Conservation (phyloP, 768 basidiomycete genomes). For the Chalciporus piperatus region DNA sequence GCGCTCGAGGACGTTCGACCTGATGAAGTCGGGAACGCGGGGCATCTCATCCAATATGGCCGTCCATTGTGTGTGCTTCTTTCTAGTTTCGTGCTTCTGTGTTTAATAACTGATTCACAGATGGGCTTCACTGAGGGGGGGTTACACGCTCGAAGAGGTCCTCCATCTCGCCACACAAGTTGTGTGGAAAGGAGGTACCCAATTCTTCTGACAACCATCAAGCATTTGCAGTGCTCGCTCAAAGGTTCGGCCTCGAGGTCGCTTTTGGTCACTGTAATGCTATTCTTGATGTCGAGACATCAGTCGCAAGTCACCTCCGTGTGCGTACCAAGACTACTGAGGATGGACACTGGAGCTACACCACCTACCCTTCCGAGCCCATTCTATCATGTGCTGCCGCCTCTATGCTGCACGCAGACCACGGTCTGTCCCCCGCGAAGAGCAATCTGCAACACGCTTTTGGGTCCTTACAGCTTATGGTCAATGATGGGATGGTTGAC, state of each 20-base stretch:
- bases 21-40: not conserved
- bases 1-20: no score
- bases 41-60: not conserved
- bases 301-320: slow-evolving; percentile 6
- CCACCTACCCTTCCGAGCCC: slow-evolving; percentile 8
- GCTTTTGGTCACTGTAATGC: not conserved
- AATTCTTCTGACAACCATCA: no score
- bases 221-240: slow-evolving; percentile 5
- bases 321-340: slow-evolving; percentile 1
- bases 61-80: not conserved
- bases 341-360: not conserved
- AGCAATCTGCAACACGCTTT: not conserved
- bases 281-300: not conserved
- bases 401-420: not conserved
- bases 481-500: slow-evolving; percentile 2
- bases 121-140: no score
- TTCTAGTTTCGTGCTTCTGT: no score
- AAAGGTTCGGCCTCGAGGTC: slow-evolving; percentile 4
- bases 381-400: slow-evolving; percentile 3
- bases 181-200: no score
- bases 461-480: not conserved
- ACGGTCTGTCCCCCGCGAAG: no score
- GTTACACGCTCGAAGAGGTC: no score
- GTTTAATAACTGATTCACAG: no score
- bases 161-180: no score